Evolutionary conservation across 2,329 filamentous ascomycete species (phyloP).

Genomic region (Capronia coronata): DNA sequence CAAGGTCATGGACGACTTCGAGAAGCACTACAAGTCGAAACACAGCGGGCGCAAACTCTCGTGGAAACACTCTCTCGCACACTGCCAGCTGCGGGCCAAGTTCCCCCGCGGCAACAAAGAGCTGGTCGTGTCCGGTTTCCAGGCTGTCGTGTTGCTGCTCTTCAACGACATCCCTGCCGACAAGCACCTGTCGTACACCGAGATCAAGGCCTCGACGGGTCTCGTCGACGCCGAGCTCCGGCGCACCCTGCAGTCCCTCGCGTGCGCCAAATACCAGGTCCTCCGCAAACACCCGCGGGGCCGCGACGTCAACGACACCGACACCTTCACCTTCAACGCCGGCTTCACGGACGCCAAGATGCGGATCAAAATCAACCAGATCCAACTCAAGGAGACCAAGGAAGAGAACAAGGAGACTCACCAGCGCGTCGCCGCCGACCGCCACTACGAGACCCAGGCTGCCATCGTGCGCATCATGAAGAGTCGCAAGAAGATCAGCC

Average conservation of each 20-base stretch:
- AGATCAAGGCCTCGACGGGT: slow-evolving; percentile 68
- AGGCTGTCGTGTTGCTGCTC: slow-evolving; percentile 80
- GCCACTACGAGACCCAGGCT: slow-evolving; percentile 94
- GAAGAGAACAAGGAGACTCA: slow-evolving; percentile 94
- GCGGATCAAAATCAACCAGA: slow-evolving; percentile 96
- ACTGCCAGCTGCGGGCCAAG: slow-evolving; percentile 74
- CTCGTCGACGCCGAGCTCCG: slow-evolving; percentile 72
- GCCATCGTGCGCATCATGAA: slow-evolving; percentile 98
- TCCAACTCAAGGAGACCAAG: slow-evolving; percentile 91
- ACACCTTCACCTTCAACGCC: slow-evolving; percentile 78
- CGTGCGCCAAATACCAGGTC: slow-evolving; percentile 81
- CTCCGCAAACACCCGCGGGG: slow-evolving; percentile 79
- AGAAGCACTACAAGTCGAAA: slow-evolving; percentile 78
- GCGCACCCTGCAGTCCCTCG: slow-evolving; percentile 88
- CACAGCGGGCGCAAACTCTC: slow-evolving; percentile 79
- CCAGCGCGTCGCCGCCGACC: slow-evolving; percentile 77
- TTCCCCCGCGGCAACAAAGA: slow-evolving; percentile 81
- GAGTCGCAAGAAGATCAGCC: slow-evolving; percentile 76
- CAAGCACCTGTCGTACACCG: slow-evolving; percentile 64
- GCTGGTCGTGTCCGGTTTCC: slow-evolving; percentile 82
- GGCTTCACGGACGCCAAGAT: slow-evolving; percentile 73
- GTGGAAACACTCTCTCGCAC: slow-evolving; percentile 91
- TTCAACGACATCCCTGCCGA: slow-evolving; percentile 68
- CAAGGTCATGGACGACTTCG: slow-evolving; percentile 72
- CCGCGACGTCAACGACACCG: slow-evolving; percentile 67